phyloP scores from a whole-genome alignment of 2,329 filamentous ascomycete species.

The Fusarium nanum region DNA sequence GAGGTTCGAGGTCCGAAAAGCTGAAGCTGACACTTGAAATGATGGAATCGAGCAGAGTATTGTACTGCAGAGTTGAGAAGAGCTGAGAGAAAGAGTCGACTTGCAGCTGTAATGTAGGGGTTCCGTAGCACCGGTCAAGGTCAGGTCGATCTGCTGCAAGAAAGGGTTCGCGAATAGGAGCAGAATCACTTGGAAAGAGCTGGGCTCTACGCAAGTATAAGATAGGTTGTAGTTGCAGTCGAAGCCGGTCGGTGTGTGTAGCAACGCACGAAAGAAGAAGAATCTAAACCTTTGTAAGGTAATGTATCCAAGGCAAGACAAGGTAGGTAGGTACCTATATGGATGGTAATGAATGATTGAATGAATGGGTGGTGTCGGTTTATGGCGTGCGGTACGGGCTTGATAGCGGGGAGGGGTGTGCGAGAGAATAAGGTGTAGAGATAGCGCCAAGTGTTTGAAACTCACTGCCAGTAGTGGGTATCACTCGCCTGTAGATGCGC shows the following conservation, averaged over 20 bases:
- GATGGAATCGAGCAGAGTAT: conserved; percentile 10
- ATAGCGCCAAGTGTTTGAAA: conserved; percentile 34
- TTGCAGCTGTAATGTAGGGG: conserved; percentile 28
- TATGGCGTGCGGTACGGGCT: conserved; percentile 41
- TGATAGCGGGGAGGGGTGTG: conserved; percentile 38
- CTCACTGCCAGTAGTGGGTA: conserved; percentile 14
- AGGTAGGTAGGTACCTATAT: conserved; percentile 9
- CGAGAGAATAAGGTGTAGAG: conserved; percentile 30
- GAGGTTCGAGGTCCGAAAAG: conserved; percentile 9
- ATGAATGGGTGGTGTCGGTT: conserved; percentile 40
- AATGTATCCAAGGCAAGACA: conserved; percentile 9
- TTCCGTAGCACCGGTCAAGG: conserved; percentile 40
- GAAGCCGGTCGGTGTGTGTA: conserved; percentile 41
- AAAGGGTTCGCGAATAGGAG: conserved; percentile 28
- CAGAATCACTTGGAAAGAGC: conserved; percentile 4
- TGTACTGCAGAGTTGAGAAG: background rate
- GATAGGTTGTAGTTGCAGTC: conserved; percentile 23
- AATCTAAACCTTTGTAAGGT: conserved; percentile 24
- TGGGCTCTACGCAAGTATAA: conserved; percentile 27
- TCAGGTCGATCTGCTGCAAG: conserved; percentile 42
- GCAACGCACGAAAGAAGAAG: conserved; percentile 24
- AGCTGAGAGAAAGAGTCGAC: conserved; percentile 6
- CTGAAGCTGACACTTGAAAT: conserved; percentile 19
- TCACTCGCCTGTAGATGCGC: conserved; percentile 14
- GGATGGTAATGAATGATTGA: background rate